Conservation (phyloP, 164 flowering plant genomes). For the Brasenia schreberi region DNA sequence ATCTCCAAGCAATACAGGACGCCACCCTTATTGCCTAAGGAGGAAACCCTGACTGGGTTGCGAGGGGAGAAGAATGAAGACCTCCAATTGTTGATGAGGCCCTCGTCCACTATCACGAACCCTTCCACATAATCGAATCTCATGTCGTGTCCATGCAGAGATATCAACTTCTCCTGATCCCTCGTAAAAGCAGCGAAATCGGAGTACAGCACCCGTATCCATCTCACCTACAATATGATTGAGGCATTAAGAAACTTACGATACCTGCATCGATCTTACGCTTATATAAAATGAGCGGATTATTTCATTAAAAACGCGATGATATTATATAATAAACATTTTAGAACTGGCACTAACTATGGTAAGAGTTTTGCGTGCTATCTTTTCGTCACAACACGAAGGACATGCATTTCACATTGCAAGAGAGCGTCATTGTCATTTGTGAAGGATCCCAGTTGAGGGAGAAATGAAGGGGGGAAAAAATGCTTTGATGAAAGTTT, state of each 20-base stretch:
- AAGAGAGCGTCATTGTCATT: too few relatives aligned
- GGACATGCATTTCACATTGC: too few relatives aligned
- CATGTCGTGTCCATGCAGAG: conserved; percentile 37
- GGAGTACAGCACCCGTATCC: conserved; percentile 83
- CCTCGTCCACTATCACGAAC: conserved; percentile 82
- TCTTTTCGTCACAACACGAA: too few relatives aligned
- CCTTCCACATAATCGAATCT: conserved; percentile 93
- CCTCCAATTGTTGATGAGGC: conserved; percentile 84
- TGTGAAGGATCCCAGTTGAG: too few relatives aligned
- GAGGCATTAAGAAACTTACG: too few relatives aligned
- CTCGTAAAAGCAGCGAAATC: conserved; percentile 56
- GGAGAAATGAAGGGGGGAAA: too few relatives aligned
- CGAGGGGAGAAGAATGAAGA: conserved; percentile 86
- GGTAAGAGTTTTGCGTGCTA: too few relatives aligned
- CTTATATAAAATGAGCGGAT: too few relatives aligned
- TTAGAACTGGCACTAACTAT: too few relatives aligned
- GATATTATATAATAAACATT: too few relatives aligned
- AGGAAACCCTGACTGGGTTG: conserved; percentile 66
- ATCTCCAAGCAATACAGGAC: conserved; percentile 79
- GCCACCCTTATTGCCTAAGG: conserved; percentile 29
- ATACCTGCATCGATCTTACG: too few relatives aligned
- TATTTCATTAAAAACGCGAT: too few relatives aligned
- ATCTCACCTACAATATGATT: conserved; percentile 45
- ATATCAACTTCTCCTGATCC: conserved; percentile 83
- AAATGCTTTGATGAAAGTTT: neutral